A percentile compares a stretch with the other conserved stretches of the same genome.
Conservation (phyloP, 371 early-diverging fungal genomes). For the Globomyces sp. region DNA sequence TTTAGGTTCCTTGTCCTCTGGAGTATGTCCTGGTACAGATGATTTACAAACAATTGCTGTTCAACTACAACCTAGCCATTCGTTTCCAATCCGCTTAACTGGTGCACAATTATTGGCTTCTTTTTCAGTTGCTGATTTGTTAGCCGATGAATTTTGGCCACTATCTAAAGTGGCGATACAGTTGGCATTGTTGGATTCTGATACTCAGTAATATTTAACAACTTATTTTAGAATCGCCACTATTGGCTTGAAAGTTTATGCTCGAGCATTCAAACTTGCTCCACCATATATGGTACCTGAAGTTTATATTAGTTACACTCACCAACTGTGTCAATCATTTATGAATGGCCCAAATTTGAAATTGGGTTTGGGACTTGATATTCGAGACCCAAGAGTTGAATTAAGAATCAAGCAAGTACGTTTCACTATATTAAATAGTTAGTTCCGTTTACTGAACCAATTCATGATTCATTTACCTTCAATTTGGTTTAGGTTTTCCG, state of each 20-base stretch:
- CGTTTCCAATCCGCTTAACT: constrained; percentile 26
- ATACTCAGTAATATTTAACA: constrained; percentile 19
- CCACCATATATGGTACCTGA: constrained; percentile 48
- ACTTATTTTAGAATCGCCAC: not conserved
- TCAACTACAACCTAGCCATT: constrained; percentile 25
- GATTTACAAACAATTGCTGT: constrained; percentile 29
- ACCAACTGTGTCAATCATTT: constrained; percentile 13
- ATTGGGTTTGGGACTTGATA: constrained; percentile 7
- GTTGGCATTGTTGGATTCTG: constrained; percentile 32
- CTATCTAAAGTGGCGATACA: constrained; percentile 34
- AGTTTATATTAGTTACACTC: constrained; percentile 36
- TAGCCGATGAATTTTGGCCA: constrained; percentile 45
- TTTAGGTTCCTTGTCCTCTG: constrained; percentile 25
- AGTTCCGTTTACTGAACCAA: constrained; percentile 43
- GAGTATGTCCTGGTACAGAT: constrained; percentile 22
- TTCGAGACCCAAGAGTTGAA: constrained; percentile 28
- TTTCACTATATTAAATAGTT: not conserved
- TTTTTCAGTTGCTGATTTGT: constrained; percentile 40
- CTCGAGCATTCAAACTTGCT: constrained; percentile 38
- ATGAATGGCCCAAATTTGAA: constrained; percentile 12
- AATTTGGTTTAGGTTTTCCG: constrained; percentile 44
- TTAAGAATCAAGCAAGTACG: constrained; percentile 27
- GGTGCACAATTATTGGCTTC: constrained; percentile 38
- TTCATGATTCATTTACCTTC: constrained; percentile 43
- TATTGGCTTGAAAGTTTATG: constrained; percentile 32